phyloP scores from a whole-genome alignment of 306 rosid species.

The Cicer cuneatum region DNA sequence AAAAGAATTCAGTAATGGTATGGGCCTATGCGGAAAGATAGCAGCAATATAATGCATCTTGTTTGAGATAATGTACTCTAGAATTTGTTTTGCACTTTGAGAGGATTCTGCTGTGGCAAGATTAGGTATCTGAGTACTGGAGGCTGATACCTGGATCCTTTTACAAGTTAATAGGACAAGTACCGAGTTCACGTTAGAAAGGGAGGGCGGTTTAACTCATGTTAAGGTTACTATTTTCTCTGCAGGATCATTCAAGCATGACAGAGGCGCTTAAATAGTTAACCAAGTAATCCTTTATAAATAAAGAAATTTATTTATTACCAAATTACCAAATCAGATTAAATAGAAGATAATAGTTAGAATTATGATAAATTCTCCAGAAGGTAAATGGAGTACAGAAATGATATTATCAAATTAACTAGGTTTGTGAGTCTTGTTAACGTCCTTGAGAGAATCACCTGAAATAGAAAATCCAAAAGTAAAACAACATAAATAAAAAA shows the following conservation, averaged over 20 bases:
- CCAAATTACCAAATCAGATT: neutral
- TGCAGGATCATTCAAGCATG: neutral
- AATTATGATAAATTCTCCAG: neutral
- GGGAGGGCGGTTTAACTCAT: slow-evolving; percentile 16
- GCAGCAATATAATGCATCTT: neutral
- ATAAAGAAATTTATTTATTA: neutral
- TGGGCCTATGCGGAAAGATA: neutral
- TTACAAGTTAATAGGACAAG: slow-evolving; percentile 5
- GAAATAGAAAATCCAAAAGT: neutral
- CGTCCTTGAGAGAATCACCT: slow-evolving; percentile 9
- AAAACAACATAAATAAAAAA: neutral
- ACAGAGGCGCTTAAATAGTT: neutral
- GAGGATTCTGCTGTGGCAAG: neutral
- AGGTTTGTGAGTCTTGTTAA: slow-evolving; percentile 29
- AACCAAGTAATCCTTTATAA: slow-evolving; percentile 5
- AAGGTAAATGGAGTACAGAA: neutral
- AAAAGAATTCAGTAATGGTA: neutral
- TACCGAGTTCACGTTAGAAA: slow-evolving; percentile 1
- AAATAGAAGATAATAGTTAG: slow-evolving; percentile 11
- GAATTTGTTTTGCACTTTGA: neutral
- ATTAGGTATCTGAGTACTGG: neutral
- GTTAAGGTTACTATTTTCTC: neutral
- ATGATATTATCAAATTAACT: neutral
- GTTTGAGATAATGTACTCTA: neutral
- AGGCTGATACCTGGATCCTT: neutral